phyloP scores from a whole-genome alignment of 2,329 filamentous ascomycete species.

The Microsporum canis region DNA sequence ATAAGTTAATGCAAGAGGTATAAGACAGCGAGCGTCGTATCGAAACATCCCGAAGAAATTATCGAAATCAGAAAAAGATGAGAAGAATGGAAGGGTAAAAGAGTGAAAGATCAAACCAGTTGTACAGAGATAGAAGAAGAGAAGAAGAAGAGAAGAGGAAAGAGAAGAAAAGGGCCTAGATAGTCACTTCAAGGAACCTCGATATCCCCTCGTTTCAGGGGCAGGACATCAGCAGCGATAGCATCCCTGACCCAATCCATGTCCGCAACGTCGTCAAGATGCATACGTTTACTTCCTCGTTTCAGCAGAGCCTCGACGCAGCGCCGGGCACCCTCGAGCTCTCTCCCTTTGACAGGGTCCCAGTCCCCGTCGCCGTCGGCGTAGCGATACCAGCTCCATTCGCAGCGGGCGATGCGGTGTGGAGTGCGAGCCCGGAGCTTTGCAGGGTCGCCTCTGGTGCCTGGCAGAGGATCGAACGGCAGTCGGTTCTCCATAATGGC shows the following conservation, averaged over 20 bases:
- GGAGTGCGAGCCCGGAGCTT: conserved; percentile 71
- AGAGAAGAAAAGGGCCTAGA: not conserved
- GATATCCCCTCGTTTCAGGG: conserved; percentile 43
- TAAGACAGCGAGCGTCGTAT: not conserved
- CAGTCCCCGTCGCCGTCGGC: conserved; percentile 78
- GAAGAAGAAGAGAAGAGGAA: not conserved
- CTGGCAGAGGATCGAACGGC: conserved; percentile 82
- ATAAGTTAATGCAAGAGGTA: not conserved
- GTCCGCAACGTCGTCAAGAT: conserved; percentile 59
- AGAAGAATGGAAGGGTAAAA: not conserved
- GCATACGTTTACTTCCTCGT: conserved; percentile 67
- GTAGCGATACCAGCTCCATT: conserved; percentile 90
- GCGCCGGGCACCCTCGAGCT: conserved; percentile 61
- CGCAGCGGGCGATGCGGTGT: conserved; percentile 87
- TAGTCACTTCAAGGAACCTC: conserved; percentile 32
- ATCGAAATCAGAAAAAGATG: not conserved
- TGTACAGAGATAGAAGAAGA: not conserved
- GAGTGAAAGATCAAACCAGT: not conserved
- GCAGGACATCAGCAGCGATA: conserved; percentile 51
- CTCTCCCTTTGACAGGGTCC: conserved; percentile 55
- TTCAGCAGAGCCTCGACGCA: conserved; percentile 78
- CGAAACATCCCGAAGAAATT: not conserved
- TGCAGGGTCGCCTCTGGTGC: conserved; percentile 58
- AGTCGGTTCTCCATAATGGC: conserved; percentile 85
- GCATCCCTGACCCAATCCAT: conserved; percentile 66